Conservation (phyloP, 2,329 filamentous ascomycete species). For the Fusarium redolens region DNA sequence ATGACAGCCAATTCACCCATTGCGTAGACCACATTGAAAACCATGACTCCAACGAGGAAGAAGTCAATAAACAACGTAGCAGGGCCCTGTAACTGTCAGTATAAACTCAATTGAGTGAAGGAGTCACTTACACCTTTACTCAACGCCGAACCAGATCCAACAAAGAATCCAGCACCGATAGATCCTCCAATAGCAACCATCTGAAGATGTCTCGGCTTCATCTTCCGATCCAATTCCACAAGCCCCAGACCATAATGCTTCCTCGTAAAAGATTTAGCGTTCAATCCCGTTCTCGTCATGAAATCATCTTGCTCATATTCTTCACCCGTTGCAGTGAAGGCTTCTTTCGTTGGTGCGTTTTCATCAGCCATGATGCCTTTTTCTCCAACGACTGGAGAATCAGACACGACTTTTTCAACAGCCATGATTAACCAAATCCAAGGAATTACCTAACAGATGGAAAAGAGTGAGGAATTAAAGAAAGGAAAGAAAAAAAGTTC, state of each 20-base stretch:
- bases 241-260: constrained; percentile 42
- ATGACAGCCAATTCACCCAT: constrained; percentile 71
- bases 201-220: constrained; percentile 69
- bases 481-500: constrained; percentile 3
- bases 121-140: constrained; percentile 52
- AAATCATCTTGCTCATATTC: constrained; percentile 41
- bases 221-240: constrained; percentile 56
- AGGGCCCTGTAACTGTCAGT: constrained; percentile 48
- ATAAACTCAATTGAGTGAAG: rapidly evolving
- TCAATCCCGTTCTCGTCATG: constrained; percentile 44
- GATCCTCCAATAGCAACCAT: constrained; percentile 73
- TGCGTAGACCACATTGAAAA: constrained; percentile 69
- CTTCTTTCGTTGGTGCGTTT: constrained; percentile 6
- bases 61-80: constrained; percentile 62
- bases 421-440: constrained; percentile 5
- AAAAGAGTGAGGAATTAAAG: not conserved
- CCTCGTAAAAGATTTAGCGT: constrained; percentile 34
- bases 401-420: constrained; percentile 20
- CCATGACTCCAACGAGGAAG: constrained; percentile 68
- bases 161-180: constrained; percentile 72
- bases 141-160: constrained; percentile 67
- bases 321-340: constrained; percentile 15
- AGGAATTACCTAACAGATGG: not conserved
- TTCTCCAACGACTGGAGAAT: constrained; percentile 9
- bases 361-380: constrained; percentile 19